These are phyloP conservation scores for Yarrowia galli DNA, from an alignment of 1,139 yeast species.

Conservation along the genomic window DNA sequence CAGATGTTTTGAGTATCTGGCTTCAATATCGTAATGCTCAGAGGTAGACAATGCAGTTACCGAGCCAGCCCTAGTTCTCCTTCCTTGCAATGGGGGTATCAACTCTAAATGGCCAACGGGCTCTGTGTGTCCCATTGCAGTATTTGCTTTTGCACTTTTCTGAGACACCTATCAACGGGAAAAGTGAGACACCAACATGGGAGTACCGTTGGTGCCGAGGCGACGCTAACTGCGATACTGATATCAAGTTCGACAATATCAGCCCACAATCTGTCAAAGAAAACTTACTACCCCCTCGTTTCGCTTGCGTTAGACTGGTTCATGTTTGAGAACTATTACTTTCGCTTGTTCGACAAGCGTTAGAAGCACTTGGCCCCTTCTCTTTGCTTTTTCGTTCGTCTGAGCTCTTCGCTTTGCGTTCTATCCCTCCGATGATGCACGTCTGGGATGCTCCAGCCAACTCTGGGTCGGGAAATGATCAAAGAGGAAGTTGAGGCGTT, in stretches of 20 bases:
- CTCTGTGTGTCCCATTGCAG: background rate
- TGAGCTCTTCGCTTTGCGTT: background rate
- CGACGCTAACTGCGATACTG: background rate
- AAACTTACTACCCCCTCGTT: background rate
- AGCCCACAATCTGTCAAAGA: background rate
- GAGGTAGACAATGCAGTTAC: background rate
- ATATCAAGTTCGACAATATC: background rate
- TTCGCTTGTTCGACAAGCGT: background rate
- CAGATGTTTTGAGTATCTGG: too few species aligned
- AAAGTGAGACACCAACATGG: background rate
- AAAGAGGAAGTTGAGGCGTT: slow-evolving; percentile 19
- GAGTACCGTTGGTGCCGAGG: background rate
- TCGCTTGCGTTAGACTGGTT: background rate
- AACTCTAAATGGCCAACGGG: background rate
- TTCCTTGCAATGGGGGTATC: background rate
- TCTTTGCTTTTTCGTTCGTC: background rate
- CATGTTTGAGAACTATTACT: background rate
- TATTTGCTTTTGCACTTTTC: slow-evolving; percentile 6
- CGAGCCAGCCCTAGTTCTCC: background rate
- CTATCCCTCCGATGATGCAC: slow-evolving; percentile 15
- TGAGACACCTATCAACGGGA: background rate
- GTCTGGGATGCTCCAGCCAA: slow-evolving; percentile 5
- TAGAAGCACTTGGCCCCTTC: background rate
- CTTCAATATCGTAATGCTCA: background rate
- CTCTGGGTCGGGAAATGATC: slow-evolving; percentile 20